Evolutionary conservation across 2,329 filamentous ascomycete species (phyloP).

Genomic region (Aspergillus spinulosporus): DNA sequence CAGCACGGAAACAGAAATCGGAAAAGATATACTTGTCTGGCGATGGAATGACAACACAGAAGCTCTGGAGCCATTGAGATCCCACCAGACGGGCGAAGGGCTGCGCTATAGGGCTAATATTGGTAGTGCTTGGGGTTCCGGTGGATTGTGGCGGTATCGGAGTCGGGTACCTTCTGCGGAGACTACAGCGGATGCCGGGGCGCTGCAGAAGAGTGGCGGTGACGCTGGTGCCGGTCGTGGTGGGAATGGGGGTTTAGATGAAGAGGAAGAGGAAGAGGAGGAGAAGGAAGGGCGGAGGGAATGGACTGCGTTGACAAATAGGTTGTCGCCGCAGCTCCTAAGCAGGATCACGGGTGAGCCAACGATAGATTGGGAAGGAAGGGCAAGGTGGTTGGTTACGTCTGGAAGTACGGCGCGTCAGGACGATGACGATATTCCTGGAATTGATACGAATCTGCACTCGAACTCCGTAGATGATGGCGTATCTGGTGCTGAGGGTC

Average conservation of each 20-base stretch:
- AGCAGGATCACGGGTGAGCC: slow-evolving; percentile 51
- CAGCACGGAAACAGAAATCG: not conserved
- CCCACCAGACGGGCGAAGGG: slow-evolving; percentile 47
- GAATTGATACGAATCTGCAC: slow-evolving; percentile 39
- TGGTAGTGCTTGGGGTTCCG: slow-evolving; percentile 56
- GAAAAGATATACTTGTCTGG: slow-evolving; percentile 52
- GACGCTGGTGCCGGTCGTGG: slow-evolving; percentile 12
- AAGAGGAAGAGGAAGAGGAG: slow-evolving; percentile 30
- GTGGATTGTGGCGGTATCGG: slow-evolving; percentile 45
- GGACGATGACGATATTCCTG: slow-evolving; percentile 62
- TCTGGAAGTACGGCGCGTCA: slow-evolving; percentile 58
- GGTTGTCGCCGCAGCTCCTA: slow-evolving; percentile 52
- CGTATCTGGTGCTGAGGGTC: not conserved
- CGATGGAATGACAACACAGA: slow-evolving; percentile 53
- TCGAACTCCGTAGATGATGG: slow-evolving; percentile 11
- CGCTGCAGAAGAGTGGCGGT: not conserved
- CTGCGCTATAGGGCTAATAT: slow-evolving; percentile 58
- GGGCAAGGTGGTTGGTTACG: slow-evolving; percentile 56
- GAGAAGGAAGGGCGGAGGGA: slow-evolving; percentile 52
- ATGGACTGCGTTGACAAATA: slow-evolving; percentile 55
- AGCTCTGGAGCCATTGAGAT: slow-evolving; percentile 33
- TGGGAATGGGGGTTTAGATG: slow-evolving; percentile 23
- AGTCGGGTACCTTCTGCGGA: slow-evolving; percentile 29
- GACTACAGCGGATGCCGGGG: slow-evolving; percentile 11
- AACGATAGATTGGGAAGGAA: slow-evolving; percentile 37